A percentile compares a stretch with the other conserved stretches of the same genome.
phyloP scores from a whole-genome alignment of 1,284 basidiomycete genomes.

The Leccinum subfulvum region DNA sequence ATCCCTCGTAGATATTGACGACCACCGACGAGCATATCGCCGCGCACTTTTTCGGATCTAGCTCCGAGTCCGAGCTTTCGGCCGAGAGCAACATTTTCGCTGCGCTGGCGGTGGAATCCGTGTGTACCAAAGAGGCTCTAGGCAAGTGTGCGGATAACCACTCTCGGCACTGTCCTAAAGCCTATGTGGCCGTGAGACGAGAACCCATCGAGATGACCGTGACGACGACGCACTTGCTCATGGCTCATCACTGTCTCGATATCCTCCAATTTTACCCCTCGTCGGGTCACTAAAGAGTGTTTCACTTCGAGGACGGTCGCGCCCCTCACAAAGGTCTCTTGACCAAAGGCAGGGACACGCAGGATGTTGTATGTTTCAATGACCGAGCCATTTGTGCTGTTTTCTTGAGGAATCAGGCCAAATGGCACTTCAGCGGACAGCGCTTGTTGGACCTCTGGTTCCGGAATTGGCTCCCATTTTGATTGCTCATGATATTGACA shows the following conservation, averaged over 20 bases:
- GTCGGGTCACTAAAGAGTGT: slow-evolving; percentile 63
- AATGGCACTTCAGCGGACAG: slow-evolving; percentile 43
- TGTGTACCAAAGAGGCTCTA: slow-evolving; percentile 48
- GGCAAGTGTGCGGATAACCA: slow-evolving; percentile 59
- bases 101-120: slow-evolving; percentile 67
- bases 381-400: slow-evolving; percentile 71
- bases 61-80: slow-evolving; percentile 15
- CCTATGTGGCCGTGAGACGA: slow-evolving; percentile 41
- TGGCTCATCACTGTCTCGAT: slow-evolving; percentile 66
- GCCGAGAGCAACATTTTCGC: slow-evolving; percentile 48
- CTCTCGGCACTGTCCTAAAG: slow-evolving; percentile 69
- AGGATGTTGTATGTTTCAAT: slow-evolving; percentile 70
- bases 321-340: slow-evolving; percentile 51
- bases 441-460: slow-evolving; percentile 54
- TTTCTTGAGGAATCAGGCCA: slow-evolving; percentile 74
- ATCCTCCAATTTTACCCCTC: slow-evolving; percentile 51
- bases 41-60: slow-evolving; percentile 48
- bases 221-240: slow-evolving; percentile 56
- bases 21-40: slow-evolving; percentile 74
- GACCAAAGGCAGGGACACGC: slow-evolving; percentile 42
- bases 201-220: not conserved
- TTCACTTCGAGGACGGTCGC: slow-evolving; percentile 58
- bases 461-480: slow-evolving; percentile 5
- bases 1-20: slow-evolving; percentile 50
- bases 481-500: not conserved